A percentile compares a stretch with the other conserved stretches of the same genome.
phyloP scores from a whole-genome alignment of 1,284 basidiomycete species.

The Apiotrichum gracile region DNA sequence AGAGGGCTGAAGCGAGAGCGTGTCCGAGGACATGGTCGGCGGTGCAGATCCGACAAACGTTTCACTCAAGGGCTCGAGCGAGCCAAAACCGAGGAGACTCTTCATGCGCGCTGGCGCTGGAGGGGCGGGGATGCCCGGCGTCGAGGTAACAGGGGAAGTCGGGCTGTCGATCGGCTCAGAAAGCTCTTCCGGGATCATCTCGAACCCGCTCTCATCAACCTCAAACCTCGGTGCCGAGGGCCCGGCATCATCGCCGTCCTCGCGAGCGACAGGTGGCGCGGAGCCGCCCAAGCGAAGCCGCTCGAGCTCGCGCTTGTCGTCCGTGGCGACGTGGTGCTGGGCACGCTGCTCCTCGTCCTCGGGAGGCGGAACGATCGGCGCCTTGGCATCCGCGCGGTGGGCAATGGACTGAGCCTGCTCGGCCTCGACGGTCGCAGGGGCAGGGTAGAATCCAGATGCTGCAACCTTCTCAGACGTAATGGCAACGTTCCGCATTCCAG shows the following conservation, averaged over 20 bases:
- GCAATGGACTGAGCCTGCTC: slow-evolving; percentile 40
- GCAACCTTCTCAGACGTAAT: slow-evolving; percentile 34
- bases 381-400: slow-evolving; percentile 36
- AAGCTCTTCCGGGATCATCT: slow-evolving; percentile 15
- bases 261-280: slow-evolving; percentile 30
- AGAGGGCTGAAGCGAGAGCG: neutral
- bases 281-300: slow-evolving; percentile 37
- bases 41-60: slow-evolving; percentile 25
- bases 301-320: slow-evolving; percentile 45
- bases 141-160: neutral
- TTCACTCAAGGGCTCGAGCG: neutral
- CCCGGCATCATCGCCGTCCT: slow-evolving; percentile 4
- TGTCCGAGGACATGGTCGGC: neutral
- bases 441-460: slow-evolving; percentile 43
- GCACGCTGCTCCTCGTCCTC: slow-evolving; percentile 10
- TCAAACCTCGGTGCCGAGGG: slow-evolving; percentile 36
- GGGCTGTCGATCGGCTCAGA: neutral
- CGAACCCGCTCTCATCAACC: slow-evolving; percentile 44
- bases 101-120: slow-evolving; percentile 12
- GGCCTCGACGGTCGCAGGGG: slow-evolving; percentile 42
- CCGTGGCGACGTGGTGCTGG: slow-evolving; percentile 42
- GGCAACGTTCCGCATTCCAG: neutral
- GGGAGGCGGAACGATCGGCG: slow-evolving; percentile 9
- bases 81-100: slow-evolving; percentile 8
- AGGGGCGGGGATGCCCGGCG: slow-evolving; percentile 16